These are phyloP conservation scores for Saccharomycopsis javanensis DNA, from an alignment of 805 yeast species.

Conservation along the genomic window DNA sequence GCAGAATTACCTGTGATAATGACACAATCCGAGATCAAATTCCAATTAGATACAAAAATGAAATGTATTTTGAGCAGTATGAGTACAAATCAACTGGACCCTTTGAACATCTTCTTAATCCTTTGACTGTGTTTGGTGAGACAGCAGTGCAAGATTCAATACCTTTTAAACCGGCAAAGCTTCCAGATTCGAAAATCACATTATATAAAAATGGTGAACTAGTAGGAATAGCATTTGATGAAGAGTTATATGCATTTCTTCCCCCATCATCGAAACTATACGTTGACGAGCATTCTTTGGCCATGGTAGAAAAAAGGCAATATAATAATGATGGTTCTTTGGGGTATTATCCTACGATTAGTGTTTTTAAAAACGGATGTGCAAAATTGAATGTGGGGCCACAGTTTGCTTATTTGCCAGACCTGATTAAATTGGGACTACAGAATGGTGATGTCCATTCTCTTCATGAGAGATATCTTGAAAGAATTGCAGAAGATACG, in stretches of 20 bases:
- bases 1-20: not conserved
- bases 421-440: conserved; percentile 23
- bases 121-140: conserved; percentile 63
- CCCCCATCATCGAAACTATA: conserved; percentile 56
- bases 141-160: conserved; percentile 46
- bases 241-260: conserved; percentile 59
- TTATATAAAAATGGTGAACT: conserved; percentile 71
- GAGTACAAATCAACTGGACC: conserved; percentile 64
- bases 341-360: conserved; percentile 88
- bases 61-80: conserved; percentile 72
- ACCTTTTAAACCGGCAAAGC: conserved; percentile 37
- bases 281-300: conserved; percentile 9
- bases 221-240: conserved; percentile 51
- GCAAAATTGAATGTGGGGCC: conserved; percentile 67
- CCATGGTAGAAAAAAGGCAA: conserved; percentile 19
- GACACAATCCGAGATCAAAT: conserved; percentile 72
- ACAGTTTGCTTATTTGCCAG: conserved; percentile 40
- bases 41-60: conserved; percentile 73
- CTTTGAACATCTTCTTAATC: conserved; percentile 67
- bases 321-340: conserved; percentile 68
- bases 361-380: conserved; percentile 70
- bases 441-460: conserved; percentile 32
- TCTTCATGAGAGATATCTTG: conserved; percentile 52
- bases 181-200: conserved; percentile 49
- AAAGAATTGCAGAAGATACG: conserved; percentile 68